These are phyloP conservation scores for Malassezia japonica DNA, from an alignment of 1,284 basidiomycete genomes.

Conservation along the genomic window DNA sequence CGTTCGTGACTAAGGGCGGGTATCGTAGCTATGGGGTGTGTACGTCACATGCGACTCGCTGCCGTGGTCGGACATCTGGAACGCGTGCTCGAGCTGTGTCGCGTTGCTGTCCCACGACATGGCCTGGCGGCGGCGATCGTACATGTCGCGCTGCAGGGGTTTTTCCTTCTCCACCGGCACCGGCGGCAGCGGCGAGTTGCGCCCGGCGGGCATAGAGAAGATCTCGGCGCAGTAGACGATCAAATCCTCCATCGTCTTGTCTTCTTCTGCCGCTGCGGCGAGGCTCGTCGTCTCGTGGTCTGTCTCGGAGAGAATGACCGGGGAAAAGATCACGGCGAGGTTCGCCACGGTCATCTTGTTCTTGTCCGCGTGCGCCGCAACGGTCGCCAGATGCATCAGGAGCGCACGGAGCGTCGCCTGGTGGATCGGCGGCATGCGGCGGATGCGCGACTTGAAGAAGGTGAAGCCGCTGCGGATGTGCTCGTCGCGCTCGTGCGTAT, in stretches of 20 bases:
- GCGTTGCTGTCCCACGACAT: slow-evolving; percentile 1
- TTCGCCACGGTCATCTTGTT: slow-evolving; percentile 88
- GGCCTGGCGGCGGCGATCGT: background rate
- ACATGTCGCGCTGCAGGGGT: background rate
- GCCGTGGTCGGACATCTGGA: background rate
- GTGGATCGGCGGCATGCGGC: slow-evolving; percentile 61
- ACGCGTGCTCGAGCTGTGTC: background rate
- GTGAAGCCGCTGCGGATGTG: slow-evolving; percentile 54
- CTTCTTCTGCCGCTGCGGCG: slow-evolving; percentile 42
- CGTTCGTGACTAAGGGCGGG: background rate
- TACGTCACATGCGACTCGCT: background rate
- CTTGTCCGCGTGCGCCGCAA: slow-evolving; percentile 60
- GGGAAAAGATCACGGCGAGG: slow-evolving; percentile 45
- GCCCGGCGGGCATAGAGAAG: slow-evolving; percentile 11
- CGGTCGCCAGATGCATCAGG: slow-evolving; percentile 75
- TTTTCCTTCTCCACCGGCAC: background rate
- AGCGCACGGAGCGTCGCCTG: slow-evolving; percentile 76
- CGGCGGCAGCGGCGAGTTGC: background rate
- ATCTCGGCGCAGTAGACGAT: slow-evolving; percentile 35
- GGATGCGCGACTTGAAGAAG: slow-evolving; percentile 37
- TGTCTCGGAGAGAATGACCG: slow-evolving; percentile 38
- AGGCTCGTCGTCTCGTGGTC: slow-evolving; percentile 36
- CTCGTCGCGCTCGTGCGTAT: slow-evolving; percentile 51
- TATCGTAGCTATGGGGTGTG: background rate
- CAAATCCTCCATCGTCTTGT: slow-evolving; percentile 39